phyloP scores from a whole-genome alignment of 2,329 filamentous ascomycete species.

The Ceratocystis eucalypticola region DNA sequence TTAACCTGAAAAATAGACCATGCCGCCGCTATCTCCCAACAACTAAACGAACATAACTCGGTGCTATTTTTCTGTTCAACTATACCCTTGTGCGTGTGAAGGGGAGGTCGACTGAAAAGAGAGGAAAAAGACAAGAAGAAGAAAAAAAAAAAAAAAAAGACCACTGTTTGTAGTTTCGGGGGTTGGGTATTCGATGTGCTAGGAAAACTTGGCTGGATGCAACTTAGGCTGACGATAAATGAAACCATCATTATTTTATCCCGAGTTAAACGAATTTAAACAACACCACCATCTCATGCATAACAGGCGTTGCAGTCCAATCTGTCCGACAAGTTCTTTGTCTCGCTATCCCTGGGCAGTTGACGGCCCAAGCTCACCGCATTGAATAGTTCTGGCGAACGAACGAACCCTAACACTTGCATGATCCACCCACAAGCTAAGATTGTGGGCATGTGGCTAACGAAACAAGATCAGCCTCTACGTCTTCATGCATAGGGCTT shows the following conservation, averaged over 20 bases:
- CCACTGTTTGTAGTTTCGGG: too few species aligned
- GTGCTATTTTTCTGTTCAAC: too few species aligned
- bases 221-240: not conserved
- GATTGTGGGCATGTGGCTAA: not conserved
- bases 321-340: not conserved
- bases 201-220: too few species aligned
- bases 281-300: not conserved
- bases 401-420: not conserved
- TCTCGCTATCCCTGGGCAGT: not conserved
- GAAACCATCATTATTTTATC: not conserved
- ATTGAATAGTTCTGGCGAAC: not conserved
- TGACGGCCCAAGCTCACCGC: not conserved
- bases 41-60: too few species aligned
- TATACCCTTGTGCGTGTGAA: too few species aligned
- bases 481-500: not conserved
- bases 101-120: too few species aligned
- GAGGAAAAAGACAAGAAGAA: too few species aligned
- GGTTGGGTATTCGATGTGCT: too few species aligned
- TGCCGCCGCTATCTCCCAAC: too few species aligned
- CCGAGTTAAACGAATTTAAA: not conserved
- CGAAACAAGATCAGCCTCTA: not conserved
- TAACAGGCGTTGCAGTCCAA: not conserved
- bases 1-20: not conserved
- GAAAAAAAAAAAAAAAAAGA: too few species aligned
- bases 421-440: not conserved